Evolutionary conservation across 2,329 filamentous ascomycete species (phyloP).

Genomic region (Botryotinia narcissicola): DNA sequence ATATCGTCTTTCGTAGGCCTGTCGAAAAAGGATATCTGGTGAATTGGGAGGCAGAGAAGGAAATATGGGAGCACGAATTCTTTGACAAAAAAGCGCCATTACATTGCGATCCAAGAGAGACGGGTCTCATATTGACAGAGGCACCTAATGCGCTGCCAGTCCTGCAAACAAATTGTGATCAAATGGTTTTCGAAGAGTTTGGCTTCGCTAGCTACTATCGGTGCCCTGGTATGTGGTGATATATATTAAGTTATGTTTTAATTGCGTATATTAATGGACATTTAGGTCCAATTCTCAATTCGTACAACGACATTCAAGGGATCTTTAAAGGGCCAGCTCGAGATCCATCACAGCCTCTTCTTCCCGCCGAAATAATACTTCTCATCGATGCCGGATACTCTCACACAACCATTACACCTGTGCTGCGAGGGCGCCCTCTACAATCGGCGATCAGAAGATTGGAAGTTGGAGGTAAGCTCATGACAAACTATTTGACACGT

Average conservation of each 20-base stretch:
- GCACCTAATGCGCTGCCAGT: constrained; percentile 78
- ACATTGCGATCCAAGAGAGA: constrained; percentile 73
- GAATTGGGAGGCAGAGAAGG: constrained; percentile 94
- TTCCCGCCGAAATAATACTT: constrained; percentile 77
- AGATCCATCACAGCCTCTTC: constrained; percentile 43
- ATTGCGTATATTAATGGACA: constrained; percentile 18
- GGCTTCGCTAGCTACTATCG: constrained; percentile 85
- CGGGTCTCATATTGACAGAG: constrained; percentile 82
- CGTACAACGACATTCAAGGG: constrained; percentile 73
- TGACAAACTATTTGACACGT: constrained; percentile 91
- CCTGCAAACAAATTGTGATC: constrained; percentile 86
- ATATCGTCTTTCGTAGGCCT: constrained; percentile 80
- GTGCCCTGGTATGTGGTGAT: constrained; percentile 55
- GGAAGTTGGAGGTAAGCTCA: constrained; percentile 85
- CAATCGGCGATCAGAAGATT: constrained; percentile 80
- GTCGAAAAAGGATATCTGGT: constrained; percentile 94
- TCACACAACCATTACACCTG: constrained; percentile 83
- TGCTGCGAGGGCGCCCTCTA: constrained; percentile 76
- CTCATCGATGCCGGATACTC: constrained; percentile 92
- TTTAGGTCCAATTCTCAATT: constrained; percentile 70
- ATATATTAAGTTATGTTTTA: constrained; percentile 4
- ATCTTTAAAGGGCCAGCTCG: constrained; percentile 62
- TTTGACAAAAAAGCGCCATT: constrained; percentile 66
- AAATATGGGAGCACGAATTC: constrained; percentile 91
- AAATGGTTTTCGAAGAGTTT: constrained; percentile 97